phyloP scores from a whole-genome alignment of 2,329 filamentous ascomycete species.

The Hypoxylon sp. region DNA sequence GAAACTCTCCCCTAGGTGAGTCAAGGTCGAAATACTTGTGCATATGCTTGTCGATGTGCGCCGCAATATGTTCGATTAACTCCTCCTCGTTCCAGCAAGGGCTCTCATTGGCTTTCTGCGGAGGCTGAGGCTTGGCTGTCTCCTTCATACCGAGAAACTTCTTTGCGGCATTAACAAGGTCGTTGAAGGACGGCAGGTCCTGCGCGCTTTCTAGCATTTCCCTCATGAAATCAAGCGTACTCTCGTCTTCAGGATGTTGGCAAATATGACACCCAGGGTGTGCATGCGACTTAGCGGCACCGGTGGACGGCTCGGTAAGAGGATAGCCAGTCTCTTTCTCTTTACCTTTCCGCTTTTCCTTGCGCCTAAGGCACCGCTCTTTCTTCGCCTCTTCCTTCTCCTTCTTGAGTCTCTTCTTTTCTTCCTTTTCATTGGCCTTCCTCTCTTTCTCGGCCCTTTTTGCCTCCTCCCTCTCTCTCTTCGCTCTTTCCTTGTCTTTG shows the following conservation, averaged over 20 bases:
- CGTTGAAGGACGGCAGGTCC: conserved; percentile 44
- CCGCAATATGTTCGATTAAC: conserved; percentile 42
- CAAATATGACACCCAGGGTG: conserved; percentile 47
- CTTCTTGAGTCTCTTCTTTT: conserved; percentile 42
- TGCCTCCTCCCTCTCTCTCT: conserved; percentile 40
- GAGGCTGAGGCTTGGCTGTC: conserved; percentile 1
- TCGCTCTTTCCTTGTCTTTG: conserved; percentile 36
- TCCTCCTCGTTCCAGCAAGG: conserved; percentile 29
- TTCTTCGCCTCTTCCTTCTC: conserved; percentile 37
- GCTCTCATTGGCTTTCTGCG: background rate
- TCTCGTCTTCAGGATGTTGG: conserved; percentile 31
- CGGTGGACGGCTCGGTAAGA: conserved; percentile 34
- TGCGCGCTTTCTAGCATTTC: conserved; percentile 27
- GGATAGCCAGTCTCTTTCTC: conserved; percentile 29
- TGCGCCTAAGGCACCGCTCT: conserved; percentile 34
- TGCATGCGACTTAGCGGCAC: conserved; percentile 14
- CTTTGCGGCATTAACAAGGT: conserved; percentile 34
- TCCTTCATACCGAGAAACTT: conserved; percentile 26
- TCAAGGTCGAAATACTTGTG: conserved; percentile 36
- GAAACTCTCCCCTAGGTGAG: conserved; percentile 2
- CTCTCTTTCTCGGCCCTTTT: conserved; percentile 40
- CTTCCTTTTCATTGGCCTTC: conserved; percentile 42
- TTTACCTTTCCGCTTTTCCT: conserved; percentile 41
- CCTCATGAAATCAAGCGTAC: conserved; percentile 24
- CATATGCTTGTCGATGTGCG: conserved; percentile 46